Evolutionary conservation across 106 monocot species (phyloP).

Genomic region (Xerophyta viscosa): DNA sequence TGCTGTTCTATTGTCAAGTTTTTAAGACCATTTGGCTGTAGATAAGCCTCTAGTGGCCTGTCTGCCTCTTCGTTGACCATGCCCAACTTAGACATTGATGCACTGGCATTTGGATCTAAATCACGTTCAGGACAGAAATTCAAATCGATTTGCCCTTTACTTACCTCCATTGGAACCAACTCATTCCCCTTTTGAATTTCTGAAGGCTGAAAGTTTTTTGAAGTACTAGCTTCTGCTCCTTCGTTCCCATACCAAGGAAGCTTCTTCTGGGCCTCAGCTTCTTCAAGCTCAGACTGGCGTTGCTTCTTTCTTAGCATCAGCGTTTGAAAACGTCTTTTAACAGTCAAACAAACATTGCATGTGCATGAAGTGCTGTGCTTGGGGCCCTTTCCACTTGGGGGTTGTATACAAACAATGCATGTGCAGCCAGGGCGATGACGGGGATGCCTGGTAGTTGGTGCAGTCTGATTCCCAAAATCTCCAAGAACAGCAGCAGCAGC

Average conservation of each 20-base stretch:
- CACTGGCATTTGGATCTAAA: conserved; percentile 8
- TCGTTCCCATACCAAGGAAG: conserved; percentile 27
- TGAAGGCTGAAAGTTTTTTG: conserved; percentile 5
- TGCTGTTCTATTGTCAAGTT: conserved; percentile 40
- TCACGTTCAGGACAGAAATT: conserved; percentile 48
- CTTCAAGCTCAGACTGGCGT: conserved; percentile 69
- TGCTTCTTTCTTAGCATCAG: conserved; percentile 91
- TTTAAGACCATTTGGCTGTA: conserved; percentile 57
- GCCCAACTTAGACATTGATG: conserved; percentile 26
- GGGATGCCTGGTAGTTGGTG: conserved; percentile 77
- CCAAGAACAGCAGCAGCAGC: conserved; percentile 41
- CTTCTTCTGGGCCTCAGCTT: conserved; percentile 49
- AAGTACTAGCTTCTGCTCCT: conserved; percentile 33
- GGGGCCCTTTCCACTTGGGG: conserved; percentile 92
- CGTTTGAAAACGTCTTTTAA: conserved; percentile 82
- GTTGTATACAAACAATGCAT: conserved; percentile 96
- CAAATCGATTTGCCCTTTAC: conserved; percentile 52
- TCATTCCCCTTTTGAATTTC: conserved; percentile 13
- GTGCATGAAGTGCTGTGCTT: conserved; percentile 74
- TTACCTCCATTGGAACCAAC: conserved; percentile 10
- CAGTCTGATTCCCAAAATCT: conserved; percentile 37
- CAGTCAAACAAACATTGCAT: conserved; percentile 88
- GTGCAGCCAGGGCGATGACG: conserved; percentile 87
- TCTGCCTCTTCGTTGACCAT: conserved; percentile 62
- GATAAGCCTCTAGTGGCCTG: conserved; percentile 60